Evolutionary conservation across 2,329 filamentous ascomycete species (phyloP).

Genomic region (Paracorniculantispora psalliotae): DNA sequence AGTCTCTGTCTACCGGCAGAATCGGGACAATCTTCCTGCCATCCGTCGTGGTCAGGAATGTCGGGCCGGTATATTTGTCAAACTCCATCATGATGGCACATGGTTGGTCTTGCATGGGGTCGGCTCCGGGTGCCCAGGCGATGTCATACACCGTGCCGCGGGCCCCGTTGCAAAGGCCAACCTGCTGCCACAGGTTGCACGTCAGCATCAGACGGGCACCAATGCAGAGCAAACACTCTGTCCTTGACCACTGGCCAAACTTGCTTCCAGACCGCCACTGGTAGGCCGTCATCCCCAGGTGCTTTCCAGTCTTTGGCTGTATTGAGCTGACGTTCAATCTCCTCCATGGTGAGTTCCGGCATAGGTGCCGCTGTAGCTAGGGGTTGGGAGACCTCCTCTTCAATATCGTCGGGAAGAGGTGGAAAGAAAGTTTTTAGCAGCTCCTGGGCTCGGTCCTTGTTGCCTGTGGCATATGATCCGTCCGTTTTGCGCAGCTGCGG

Average conservation of each 20-base stretch:
- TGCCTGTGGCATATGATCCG: constrained; percentile 13
- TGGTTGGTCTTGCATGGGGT: constrained; percentile 15
- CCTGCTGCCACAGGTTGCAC: not conserved
- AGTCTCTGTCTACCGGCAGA: constrained; percentile 15
- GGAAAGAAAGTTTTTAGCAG: constrained; percentile 20
- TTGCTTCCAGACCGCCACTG: not conserved
- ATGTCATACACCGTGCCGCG: constrained; percentile 13
- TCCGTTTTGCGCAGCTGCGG: constrained; percentile 7
- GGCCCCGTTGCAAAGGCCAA: not conserved
- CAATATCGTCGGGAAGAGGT: constrained; percentile 17
- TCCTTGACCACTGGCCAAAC: not conserved
- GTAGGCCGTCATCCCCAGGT: not conserved
- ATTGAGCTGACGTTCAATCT: not conserved
- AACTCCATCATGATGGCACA: constrained; percentile 16
- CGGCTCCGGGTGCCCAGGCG: constrained; percentile 16
- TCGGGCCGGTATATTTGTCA: constrained; percentile 14
- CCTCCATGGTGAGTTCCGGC: not conserved
- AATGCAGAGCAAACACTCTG: not conserved
- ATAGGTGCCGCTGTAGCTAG: not conserved
- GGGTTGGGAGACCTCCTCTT: constrained; percentile 16
- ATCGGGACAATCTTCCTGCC: constrained; percentile 14
- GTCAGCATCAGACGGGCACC: not conserved
- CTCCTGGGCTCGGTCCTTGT: constrained; percentile 18
- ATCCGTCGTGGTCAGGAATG: constrained; percentile 13
- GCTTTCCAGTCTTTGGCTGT: not conserved